These are phyloP conservation scores for Mucor mucedo DNA, from an alignment of 371 early-diverging fungal species.

Conservation along the genomic window DNA sequence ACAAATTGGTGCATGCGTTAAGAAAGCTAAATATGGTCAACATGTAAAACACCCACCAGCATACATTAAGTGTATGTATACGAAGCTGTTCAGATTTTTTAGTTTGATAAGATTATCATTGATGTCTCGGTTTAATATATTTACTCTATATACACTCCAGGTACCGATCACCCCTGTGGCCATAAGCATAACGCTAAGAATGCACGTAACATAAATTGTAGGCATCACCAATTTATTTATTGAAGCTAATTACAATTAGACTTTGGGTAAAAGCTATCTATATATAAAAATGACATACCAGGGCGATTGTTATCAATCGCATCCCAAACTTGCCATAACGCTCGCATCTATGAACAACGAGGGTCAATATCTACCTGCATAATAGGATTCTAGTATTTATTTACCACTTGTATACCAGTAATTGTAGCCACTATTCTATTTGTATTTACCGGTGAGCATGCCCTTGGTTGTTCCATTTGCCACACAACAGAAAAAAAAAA, in stretches of 20 bases:
- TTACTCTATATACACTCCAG: slow-evolving; percentile 30
- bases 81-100: slow-evolving; percentile 17
- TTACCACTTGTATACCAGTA: slow-evolving; percentile 10
- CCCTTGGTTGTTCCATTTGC: neutral
- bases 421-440: neutral
- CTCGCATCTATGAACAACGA: neutral
- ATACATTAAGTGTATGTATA: slow-evolving; percentile 20
- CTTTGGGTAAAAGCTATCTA: neutral
- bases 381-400: neutral
- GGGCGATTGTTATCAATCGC: slow-evolving; percentile 13
- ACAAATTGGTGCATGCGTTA: slow-evolving; percentile 25
- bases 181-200: slow-evolving; percentile 27
- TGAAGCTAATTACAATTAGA: slow-evolving; percentile 10
- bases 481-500: neutral
- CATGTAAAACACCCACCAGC: slow-evolving; percentile 40
- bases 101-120: too few relatives aligned
- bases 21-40: slow-evolving; percentile 33
- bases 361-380: neutral
- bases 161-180: slow-evolving; percentile 26
- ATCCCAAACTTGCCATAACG: slow-evolving; percentile 21
- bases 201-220: slow-evolving; percentile 28
- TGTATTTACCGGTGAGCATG: neutral
- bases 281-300: slow-evolving; percentile 2
- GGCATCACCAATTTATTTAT: slow-evolving; percentile 26
- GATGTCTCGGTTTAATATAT: neutral